Base-by-base conservation (phyloP, 2,329 filamentous ascomycete genomes). In the Mycosphaerelloides madeirae region DNA sequence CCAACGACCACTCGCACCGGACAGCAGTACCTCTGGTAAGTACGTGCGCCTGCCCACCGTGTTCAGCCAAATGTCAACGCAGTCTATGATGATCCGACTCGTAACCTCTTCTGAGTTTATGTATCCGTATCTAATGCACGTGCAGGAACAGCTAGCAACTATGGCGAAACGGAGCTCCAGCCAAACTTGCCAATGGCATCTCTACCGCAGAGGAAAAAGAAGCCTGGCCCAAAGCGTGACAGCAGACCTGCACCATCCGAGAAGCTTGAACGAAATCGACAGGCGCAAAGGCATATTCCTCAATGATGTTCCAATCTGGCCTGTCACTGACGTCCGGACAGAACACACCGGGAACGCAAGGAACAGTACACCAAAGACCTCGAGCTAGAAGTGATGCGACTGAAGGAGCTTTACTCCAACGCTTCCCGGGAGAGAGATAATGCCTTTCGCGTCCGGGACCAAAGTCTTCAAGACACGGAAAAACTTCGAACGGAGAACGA, bases 361-460 rank as follows among this genome's bases (percentile, higher is more conserved):
- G 53, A 56, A 38, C 48, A 54, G 34, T 56, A 56, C 36, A 56
- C 53, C 7, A 56, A 56, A 33, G 53, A 53, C 11, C 44, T 56
- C 13, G 53, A 56, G 29, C 34, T 52, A 13, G 53, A 56, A 36
- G 46, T 56, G 16, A 41, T 51, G 38, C 48, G 53, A 6, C 41
- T 53, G 13, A 53, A 54, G 22, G 53, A 56, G 29, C 46, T 56
- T 28, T 56, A 48, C 28, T 36, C 43, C 9, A 41, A 43, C 6
- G 39, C 49, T 13, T 14, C 49, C n/a, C 48, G 46, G 28, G 53
- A 55, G 31, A 48, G 53, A 31, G 50, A 55, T 15, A 41, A 31
- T 9, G 53, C 53, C 6, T 36, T 46, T 14, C 36, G 41, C 4
- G 34, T 46, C 3, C 45, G 53, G 31, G 49, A 55, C 22, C 41